A percentile compares a stretch with the other conserved stretches of the same genome.
Conservation (phyloP, 164 flowering plant species). For the Chimonanthus salicifolius region DNA sequence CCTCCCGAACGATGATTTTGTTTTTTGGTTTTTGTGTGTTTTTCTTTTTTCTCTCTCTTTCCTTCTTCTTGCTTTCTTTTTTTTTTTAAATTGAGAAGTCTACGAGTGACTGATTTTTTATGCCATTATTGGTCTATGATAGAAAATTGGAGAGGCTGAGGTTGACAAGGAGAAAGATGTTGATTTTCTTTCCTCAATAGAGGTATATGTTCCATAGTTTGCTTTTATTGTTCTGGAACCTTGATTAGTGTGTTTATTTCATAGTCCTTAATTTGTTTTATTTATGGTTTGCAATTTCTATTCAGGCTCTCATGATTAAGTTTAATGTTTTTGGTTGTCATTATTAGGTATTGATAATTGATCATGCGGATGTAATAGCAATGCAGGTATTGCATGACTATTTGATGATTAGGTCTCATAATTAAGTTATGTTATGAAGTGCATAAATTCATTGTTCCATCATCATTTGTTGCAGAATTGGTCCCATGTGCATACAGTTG, state of each 20-base stretch:
- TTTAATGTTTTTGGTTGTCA: not conserved
- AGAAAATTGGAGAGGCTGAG: slow-evolving; percentile 79
- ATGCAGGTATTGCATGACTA: slow-evolving; percentile 62
- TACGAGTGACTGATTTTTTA: not conserved
- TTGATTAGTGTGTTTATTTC: not conserved
- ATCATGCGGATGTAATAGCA: slow-evolving; percentile 87
- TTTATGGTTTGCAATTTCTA: not conserved
- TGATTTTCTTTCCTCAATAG: slow-evolving; percentile 92
- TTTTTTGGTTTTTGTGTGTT: too few relatives aligned
- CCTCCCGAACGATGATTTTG: too few relatives aligned
- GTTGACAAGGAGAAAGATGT: slow-evolving; percentile 66
- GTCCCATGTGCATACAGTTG: slow-evolving; percentile 55
- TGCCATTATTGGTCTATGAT: slow-evolving; percentile 11
- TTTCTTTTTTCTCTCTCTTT: too few relatives aligned
- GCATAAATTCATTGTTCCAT: not conserved
- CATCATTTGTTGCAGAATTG: slow-evolving; percentile 54
- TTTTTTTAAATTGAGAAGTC: too few relatives aligned
- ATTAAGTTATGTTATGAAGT: not conserved
- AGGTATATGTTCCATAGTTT: slow-evolving; percentile 38
- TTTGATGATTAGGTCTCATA: not conserved
- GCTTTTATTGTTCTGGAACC: not conserved
- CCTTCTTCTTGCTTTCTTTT: too few relatives aligned
- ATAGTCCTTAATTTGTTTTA: not conserved
- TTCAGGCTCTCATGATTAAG: not conserved
- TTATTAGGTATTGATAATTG: slow-evolving; percentile 70